A percentile compares a stretch with the other conserved stretches of the same genome.
Conservation (phyloP, 208 protist genomes). For the Trypanosoma theileri region DNA sequence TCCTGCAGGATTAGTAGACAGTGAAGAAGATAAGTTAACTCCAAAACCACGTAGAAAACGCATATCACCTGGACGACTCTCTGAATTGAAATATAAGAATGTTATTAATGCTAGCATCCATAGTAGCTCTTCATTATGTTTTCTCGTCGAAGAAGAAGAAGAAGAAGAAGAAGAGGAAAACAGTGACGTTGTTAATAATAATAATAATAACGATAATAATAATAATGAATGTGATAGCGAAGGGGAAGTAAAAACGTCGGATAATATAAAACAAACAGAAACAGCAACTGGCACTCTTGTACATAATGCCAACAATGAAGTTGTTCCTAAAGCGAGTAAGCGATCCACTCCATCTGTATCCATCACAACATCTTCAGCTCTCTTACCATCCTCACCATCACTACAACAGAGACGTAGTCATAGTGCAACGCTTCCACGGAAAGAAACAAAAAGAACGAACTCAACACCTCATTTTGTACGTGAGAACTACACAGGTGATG, state of each 20-base stretch:
- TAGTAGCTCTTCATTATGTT: too few species aligned
- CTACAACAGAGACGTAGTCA: neutral
- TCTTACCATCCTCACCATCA: neutral
- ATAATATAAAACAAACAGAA: neutral
- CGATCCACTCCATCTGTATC: too few species aligned
- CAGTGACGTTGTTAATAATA: neutral
- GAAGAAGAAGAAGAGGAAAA: neutral
- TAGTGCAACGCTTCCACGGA: neutral
- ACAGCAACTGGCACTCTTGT: neutral
- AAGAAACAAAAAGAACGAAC: neutral
- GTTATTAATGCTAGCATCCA: too few species aligned
- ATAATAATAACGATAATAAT: neutral
- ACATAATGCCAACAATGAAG: too few species aligned
- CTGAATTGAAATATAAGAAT: too few species aligned
- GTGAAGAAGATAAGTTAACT: too few species aligned
- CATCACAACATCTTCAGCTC: too few species aligned
- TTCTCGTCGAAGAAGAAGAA: neutral
- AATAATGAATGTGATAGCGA: neutral
- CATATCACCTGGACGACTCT: too few species aligned
- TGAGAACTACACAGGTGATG: neutral
- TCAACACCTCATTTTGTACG: neutral
- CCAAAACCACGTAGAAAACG: too few species aligned
- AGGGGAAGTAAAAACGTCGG: neutral
- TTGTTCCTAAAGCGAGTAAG: too few species aligned
- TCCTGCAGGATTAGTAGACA: too few species aligned